Conservation (phyloP, 2,329 filamentous ascomycete genomes). For the Claviceps monticola region DNA sequence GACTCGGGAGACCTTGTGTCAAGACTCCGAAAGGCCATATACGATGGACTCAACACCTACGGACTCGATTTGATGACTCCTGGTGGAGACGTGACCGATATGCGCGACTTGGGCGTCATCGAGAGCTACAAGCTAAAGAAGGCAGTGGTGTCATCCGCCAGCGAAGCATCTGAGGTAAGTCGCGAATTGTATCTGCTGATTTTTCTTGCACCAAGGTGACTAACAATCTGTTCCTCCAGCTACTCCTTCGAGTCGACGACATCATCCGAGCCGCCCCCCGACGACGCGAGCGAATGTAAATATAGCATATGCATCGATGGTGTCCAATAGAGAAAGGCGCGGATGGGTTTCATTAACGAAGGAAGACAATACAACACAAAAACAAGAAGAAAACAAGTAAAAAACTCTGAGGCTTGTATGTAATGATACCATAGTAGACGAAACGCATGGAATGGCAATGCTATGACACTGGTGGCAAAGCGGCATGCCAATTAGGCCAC, state of each 20-base stretch:
- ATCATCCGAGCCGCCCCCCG: slow-evolving; percentile 91
- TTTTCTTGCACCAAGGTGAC: not conserved
- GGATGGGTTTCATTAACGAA: not conserved
- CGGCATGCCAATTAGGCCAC: slow-evolving; percentile 1
- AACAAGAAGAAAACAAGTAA: not conserved
- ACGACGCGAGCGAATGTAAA: slow-evolving; percentile 26
- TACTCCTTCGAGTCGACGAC: slow-evolving; percentile 89
- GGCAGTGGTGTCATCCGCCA: slow-evolving; percentile 92
- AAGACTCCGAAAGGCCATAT: slow-evolving; percentile 82
- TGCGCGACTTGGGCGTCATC: slow-evolving; percentile 88
- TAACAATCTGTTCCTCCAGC: slow-evolving; percentile 27
- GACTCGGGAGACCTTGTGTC: slow-evolving; percentile 92
- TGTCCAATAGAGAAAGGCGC: not conserved
- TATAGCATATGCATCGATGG: not conserved
- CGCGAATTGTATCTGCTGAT: not conserved
- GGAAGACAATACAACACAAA: not conserved
- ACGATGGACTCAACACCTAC: slow-evolving; percentile 85
- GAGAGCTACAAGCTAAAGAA: slow-evolving; percentile 98
- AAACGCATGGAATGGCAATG: slow-evolving; percentile 15
- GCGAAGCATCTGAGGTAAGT: slow-evolving; percentile 86
- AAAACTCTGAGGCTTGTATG: slow-evolving; percentile 15
- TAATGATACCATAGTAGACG: slow-evolving; percentile 25
- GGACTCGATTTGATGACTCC: slow-evolving; percentile 81
- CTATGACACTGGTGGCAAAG: not conserved
- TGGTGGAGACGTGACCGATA: slow-evolving; percentile 85